Evolutionary conservation across 495 filamentous ascomycete species (phyloP).

Genomic region (Bacidia rubella): DNA sequence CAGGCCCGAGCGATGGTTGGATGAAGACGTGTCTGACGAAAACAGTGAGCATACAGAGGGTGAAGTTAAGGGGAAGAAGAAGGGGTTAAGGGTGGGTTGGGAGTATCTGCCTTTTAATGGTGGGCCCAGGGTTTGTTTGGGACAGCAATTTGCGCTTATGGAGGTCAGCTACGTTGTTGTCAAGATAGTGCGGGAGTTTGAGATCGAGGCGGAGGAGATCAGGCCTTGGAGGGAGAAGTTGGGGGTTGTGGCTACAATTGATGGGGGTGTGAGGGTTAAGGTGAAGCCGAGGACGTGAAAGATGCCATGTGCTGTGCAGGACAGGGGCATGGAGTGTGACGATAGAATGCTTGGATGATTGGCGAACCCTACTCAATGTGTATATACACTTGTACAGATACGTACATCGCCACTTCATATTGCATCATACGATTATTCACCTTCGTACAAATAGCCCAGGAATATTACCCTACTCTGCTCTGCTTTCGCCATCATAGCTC

Average conservation of each 20-base stretch:
- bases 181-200: constrained; percentile 29
- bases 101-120: constrained; percentile 52
- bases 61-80: constrained; percentile 2
- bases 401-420: too few species aligned
- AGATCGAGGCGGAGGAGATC: constrained; percentile 20
- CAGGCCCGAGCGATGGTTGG: constrained; percentile 17
- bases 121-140: constrained; percentile 46
- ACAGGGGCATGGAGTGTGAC: neutral
- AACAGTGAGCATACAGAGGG: neutral
- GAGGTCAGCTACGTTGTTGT: constrained; percentile 45
- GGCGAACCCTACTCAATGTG: neutral
- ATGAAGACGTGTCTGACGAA: too few species aligned
- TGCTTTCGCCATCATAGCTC: too few species aligned
- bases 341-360: too few species aligned
- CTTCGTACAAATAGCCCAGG: too few species aligned
- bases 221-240: constrained; percentile 16
- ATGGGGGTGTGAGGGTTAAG: constrained; percentile 14
- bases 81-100: constrained; percentile 31
- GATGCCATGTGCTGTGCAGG: too few species aligned
- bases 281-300: constrained; percentile 6
- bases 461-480: too few species aligned
- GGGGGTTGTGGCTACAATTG: constrained; percentile 6
- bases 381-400: neutral
- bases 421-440: too few species aligned
- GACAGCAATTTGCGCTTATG: constrained; percentile 46